A percentile compares a stretch with the other conserved stretches of the same genome.
Conservation (phyloP, 345 rosid species). For the Trapa bicornis region DNA sequence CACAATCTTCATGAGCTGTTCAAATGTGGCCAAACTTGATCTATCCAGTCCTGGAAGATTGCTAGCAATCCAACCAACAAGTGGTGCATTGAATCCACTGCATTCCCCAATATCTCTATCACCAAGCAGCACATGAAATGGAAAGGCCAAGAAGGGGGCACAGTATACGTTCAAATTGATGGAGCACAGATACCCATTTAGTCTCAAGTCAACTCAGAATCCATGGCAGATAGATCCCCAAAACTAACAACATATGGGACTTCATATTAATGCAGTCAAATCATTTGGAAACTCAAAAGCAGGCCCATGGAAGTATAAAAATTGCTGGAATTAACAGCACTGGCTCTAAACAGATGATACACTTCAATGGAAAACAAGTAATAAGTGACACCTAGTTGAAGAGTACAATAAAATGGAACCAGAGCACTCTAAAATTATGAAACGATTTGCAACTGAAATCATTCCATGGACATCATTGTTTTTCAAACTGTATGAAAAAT, state of each 20-base stretch:
- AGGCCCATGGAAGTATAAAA: too few relatives aligned
- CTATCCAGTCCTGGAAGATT: conserved; percentile 50
- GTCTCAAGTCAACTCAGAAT: conserved; percentile 23
- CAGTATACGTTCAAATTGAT: conserved; percentile 29
- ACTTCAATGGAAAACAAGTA: too few relatives aligned
- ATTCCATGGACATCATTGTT: too few relatives aligned
- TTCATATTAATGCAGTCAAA: conserved; percentile 13
- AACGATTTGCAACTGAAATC: too few relatives aligned
- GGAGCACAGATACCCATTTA: conserved; percentile 36
- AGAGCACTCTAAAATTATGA: too few relatives aligned
- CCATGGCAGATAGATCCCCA: conserved; percentile 54
- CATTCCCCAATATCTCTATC: conserved; percentile 54
- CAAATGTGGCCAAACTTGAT: conserved; percentile 47
- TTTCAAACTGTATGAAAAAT: too few relatives aligned
- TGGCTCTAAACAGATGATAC: too few relatives aligned
- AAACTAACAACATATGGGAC: conserved; percentile 52
- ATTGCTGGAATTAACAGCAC: too few relatives aligned
- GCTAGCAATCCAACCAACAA: conserved; percentile 34
- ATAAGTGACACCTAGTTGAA: too few relatives aligned
- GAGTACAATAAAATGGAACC: too few relatives aligned
- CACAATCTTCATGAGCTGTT: conserved; percentile 8
- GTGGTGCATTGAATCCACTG: conserved; percentile 21
- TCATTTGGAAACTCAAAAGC: not conserved
- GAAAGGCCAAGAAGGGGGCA: conserved; percentile 36
- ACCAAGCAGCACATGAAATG: conserved; percentile 47